These are phyloP conservation scores for Schwanniomyces occidentalis DNA, from an alignment of 805 yeast species.

Conservation along the genomic window DNA sequence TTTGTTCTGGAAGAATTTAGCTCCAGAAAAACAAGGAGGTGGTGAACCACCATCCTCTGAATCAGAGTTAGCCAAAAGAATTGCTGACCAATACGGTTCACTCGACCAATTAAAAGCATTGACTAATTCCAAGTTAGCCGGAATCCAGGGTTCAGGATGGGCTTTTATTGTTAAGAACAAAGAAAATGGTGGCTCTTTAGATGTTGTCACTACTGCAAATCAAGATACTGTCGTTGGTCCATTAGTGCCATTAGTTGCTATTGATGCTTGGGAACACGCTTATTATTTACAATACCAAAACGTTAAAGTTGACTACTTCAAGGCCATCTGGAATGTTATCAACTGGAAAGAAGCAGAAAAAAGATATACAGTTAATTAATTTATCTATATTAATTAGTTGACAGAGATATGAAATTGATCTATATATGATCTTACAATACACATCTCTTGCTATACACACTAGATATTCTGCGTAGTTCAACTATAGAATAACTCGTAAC, in stretches of 20 bases:
- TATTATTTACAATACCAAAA: conserved; percentile 54
- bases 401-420: no score
- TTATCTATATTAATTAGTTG: no score
- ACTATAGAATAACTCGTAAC: no score
- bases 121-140: conserved; percentile 45
- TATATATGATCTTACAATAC: no score
- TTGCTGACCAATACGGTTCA: conserved; percentile 45
- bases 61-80: conserved; percentile 37
- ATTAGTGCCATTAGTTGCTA: conserved; percentile 46
- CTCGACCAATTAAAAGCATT: conserved; percentile 42
- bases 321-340: conserved; percentile 51
- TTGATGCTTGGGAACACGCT: conserved; percentile 58
- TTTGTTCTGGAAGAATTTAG: conserved; percentile 50
- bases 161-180: conserved; percentile 50
- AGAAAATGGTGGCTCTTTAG: conserved; percentile 43
- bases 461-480: no score
- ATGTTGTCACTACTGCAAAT: conserved; percentile 46
- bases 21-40: conserved; percentile 46
- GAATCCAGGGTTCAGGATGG: conserved; percentile 57
- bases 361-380: conserved; percentile 27
- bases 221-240: conserved; percentile 50
- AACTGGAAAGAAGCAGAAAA: conserved; percentile 53
- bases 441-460: not conserved
- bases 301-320: conserved; percentile 50
- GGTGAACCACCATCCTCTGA: conserved; percentile 60